Base-by-base conservation (phyloP, 345 rosid species). In the Acer negundo region DNA sequence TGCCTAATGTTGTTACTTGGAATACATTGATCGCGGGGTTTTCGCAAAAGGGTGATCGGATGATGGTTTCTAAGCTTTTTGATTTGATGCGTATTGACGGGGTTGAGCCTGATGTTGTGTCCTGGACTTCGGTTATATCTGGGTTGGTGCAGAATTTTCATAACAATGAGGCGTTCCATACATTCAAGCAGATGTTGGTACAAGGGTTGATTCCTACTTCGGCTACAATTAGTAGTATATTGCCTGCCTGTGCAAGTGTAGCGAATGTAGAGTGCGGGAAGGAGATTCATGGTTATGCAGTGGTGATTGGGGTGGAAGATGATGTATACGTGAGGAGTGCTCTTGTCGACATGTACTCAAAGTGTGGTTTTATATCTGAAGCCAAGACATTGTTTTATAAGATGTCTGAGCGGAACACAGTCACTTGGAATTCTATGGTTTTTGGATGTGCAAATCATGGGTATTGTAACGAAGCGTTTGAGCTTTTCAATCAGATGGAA, bases 351-450 rank as follows among this genome's bases (percentile, higher is more conserved):
- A 91, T 91, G 97, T 94, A 94, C 62, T 89, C 92, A 15, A 94
- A 94, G 82, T 90, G 92, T 28, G 94, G 97, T 40, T 83, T 78
- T 72, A 85, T 91, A 76, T 80, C 88, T 22, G 86, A 89, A 80
- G 98, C 95, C 11, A 83, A 79, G 87, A 77, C 80, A 49, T 62
- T 92, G 83, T 95, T 95, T 67, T 38, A 6, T 63, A 86, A 81
- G 62, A 88, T 86, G 84, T 44, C 80, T 22, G 88, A 85, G 76
- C 90, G 83, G 82, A 91, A 83, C 73, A 82, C 89, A 0, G 93
- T 86, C 59, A 90, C 96, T 63, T 95, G 93, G 93, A 95, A 95
- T 81, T 91, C 94, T 6, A 92, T 93, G 95, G 93, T 93, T 55
- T 95, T 95, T 59, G 94, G 89, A 68, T 89, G 85, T 22, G 97